Base-by-base conservation (phyloP, 805 yeast genomes). In the Metschnikowia chrysomelidarum region DNA sequence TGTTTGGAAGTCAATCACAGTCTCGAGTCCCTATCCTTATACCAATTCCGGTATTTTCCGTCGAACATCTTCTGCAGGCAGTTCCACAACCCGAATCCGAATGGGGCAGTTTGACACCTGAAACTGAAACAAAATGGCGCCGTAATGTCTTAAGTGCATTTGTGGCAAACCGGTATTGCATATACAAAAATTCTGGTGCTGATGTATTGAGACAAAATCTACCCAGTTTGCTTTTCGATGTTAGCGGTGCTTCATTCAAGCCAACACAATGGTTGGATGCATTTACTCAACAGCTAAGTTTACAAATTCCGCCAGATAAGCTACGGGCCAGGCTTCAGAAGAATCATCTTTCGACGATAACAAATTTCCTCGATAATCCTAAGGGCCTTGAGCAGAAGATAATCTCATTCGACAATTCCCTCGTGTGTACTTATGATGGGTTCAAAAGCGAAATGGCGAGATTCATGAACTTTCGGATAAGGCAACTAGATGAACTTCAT, bases 11-110 rank as follows among this genome's bases (percentile, higher is more conserved):
- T 35, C 13, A 22, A 22, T 9, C 24, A 16, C 38, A 30, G 13
- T 19, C 43, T 4, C 46, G 56, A 24, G 53, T 59, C 7, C 71
- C 71, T 0, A 53, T 67, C 4, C 35, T 63, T 5, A 54, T 66
- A 0, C 71, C 72, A 3, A 41, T 58, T 2, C 64, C 69, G 1
- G 36, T 60, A 7, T 60, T 40, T 35, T 62, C 70, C 7, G 35
- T 62, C 5, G 67, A 64, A 25, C 67, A 63, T 43, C 35, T 61
- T 3, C 34, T 41, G 10, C 38, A 36, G 30, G 50, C 49, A 12
- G 31, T 46, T 9, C 57, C 59, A 4, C 36, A 39, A 24, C 66
- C 67, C 0, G 26, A 42, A 32, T 28, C 15, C 24, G 49, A 32
- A 36, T 30, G 38, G 39, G 39, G 51, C 38, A 30, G 40, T 45